phyloP scores from a whole-genome alignment of 1,139 yeast genomes.

The Kazachstania sp. region DNA sequence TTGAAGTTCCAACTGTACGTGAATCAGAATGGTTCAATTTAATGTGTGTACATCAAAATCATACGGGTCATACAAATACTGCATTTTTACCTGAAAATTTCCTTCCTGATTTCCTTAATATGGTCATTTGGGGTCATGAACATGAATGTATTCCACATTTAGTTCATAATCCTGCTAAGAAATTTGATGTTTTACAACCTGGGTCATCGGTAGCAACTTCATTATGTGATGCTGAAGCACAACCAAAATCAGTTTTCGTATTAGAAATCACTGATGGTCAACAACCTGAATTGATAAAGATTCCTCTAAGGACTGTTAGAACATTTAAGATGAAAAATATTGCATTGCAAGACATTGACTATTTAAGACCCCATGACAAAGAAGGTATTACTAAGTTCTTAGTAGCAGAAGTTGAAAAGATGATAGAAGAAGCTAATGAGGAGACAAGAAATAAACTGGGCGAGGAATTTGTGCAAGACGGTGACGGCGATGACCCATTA shows the following conservation, averaged over 20 bases:
- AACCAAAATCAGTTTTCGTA: slow-evolving; percentile 65
- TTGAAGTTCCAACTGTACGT: slow-evolving; percentile 57
- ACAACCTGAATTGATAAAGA: slow-evolving; percentile 50
- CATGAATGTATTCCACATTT: slow-evolving; percentile 86
- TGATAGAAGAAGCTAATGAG: slow-evolving; percentile 52
- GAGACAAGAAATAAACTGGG: slow-evolving; percentile 39
- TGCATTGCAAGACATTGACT: slow-evolving; percentile 42
- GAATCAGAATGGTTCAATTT: slow-evolving; percentile 72
- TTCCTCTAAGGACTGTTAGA: slow-evolving; percentile 64
- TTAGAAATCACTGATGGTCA: slow-evolving; percentile 49
- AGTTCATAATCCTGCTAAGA: slow-evolving; percentile 52
- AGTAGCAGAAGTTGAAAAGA: slow-evolving; percentile 51
- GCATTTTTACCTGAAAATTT: slow-evolving; percentile 78
- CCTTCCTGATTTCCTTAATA: slow-evolving; percentile 70
- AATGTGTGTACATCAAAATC: slow-evolving; percentile 89
- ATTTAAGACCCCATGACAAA: slow-evolving; percentile 57
- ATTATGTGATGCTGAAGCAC: slow-evolving; percentile 75
- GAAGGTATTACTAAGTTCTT: slow-evolving; percentile 56
- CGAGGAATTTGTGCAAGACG: slow-evolving; percentile 20
- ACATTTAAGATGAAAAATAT: slow-evolving; percentile 75
- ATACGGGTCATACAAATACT: slow-evolving; percentile 69
- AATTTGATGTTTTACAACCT: slow-evolving; percentile 78
- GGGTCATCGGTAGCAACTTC: slow-evolving; percentile 96
- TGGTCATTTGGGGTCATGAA: slow-evolving; percentile 96
- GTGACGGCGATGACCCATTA: slow-evolving; percentile 9